phyloP scores from a whole-genome alignment of 768 basidiomycete genomes.

The Saitozyma podzolica region DNA sequence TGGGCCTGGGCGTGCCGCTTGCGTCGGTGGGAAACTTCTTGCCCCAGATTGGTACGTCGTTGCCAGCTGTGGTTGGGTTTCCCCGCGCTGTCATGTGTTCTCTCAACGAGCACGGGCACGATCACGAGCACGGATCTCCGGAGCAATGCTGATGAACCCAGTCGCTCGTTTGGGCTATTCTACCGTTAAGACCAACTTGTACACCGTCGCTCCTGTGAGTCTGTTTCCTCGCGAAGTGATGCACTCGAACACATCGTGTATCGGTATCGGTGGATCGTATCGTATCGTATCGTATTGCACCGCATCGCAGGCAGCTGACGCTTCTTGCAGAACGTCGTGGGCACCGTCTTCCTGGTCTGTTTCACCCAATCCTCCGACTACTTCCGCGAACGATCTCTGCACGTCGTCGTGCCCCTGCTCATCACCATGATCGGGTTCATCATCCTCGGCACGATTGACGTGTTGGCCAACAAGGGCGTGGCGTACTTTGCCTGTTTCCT shows the following conservation, averaged over 20 bases:
- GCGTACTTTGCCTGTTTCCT: conserved; percentile 64
- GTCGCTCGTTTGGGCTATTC: conserved; percentile 57
- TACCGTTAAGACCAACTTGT: conserved; percentile 60
- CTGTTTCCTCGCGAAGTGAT: conserved; percentile 3
- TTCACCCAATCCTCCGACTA: conserved; percentile 61
- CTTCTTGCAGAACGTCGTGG: conserved; percentile 55
- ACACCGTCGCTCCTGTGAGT: conserved; percentile 57
- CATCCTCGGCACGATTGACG: conserved; percentile 57
- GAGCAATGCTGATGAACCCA: too few relatives aligned
- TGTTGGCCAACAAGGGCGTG: conserved; percentile 53
- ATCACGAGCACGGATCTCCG: too few relatives aligned
- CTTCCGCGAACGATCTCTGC: conserved; percentile 52
- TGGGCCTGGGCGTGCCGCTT: conserved; percentile 55
- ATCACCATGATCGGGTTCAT: conserved; percentile 30
- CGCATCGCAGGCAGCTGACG: not conserved
- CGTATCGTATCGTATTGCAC: too few relatives aligned
- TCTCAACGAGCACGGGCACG: too few relatives aligned
- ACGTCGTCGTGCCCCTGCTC: conserved; percentile 19
- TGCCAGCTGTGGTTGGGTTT: too few relatives aligned
- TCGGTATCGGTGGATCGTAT: too few relatives aligned
- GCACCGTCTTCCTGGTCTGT: conserved; percentile 57
- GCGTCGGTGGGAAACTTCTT: conserved; percentile 60
- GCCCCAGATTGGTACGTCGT: conserved; percentile 54
- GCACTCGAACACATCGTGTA: too few relatives aligned
- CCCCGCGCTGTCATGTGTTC: too few relatives aligned